phyloP scores from a whole-genome alignment of 129 eudicot species.

The Kitagawia praeruptora region DNA sequence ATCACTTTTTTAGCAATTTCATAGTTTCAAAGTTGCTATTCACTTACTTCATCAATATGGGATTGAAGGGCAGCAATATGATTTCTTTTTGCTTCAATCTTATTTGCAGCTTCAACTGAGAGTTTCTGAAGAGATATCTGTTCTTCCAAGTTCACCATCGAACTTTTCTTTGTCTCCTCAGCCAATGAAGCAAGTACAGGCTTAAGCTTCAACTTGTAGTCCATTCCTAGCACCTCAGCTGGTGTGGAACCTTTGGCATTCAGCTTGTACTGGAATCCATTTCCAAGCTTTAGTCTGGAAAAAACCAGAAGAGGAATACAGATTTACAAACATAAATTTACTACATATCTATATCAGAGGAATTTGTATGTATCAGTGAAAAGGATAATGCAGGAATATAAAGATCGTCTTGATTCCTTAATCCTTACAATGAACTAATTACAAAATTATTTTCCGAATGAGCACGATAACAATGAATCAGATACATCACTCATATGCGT shows the following conservation, averaged over 20 bases:
- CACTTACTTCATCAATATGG: constrained; percentile 61
- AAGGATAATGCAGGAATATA: neutral
- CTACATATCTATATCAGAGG: neutral
- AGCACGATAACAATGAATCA: neutral
- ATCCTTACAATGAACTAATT: neutral
- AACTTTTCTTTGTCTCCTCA: constrained; percentile 55
- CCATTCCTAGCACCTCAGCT: constrained; percentile 67
- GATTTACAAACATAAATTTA: neutral
- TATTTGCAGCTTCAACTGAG: constrained; percentile 50
- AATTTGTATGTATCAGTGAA: neutral
- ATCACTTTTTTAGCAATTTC: neutral
- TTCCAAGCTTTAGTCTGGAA: constrained; percentile 74
- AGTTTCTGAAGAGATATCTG: constrained; percentile 63
- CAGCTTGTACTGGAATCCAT: constrained; percentile 56
- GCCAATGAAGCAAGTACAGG: constrained; percentile 54
- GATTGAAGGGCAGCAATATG: constrained; percentile 45
- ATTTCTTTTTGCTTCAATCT: constrained; percentile 56
- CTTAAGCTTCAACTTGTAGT: constrained; percentile 60
- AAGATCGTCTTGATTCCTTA: neutral
- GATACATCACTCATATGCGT: neutral
- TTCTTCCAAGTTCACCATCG: constrained; percentile 63
- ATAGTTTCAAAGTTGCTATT: neutral
- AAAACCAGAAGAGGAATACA: neutral
- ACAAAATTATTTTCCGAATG: neutral
- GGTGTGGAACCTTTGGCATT: constrained; percentile 62